Percentiles rank a stretch among this genome's conserved stretches.
Conservation (phyloP, 345 rosid species). For the Eucalyptus camaldulensis region DNA sequence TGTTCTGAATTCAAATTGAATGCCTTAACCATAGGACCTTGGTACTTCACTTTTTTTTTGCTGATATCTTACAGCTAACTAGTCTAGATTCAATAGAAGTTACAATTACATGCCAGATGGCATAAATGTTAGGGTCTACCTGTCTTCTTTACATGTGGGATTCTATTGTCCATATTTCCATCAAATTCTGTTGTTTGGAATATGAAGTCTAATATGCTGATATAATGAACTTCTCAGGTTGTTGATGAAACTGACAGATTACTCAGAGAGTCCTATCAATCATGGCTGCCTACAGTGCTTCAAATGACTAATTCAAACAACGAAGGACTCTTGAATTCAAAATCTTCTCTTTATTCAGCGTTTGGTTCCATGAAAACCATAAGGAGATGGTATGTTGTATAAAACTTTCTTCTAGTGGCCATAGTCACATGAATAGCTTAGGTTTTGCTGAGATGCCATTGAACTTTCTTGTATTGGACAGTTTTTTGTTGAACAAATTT, state of each 20-base stretch:
- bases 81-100: neutral
- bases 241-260: slow-evolving; percentile 95
- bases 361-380: slow-evolving; percentile 64
- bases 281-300: slow-evolving; percentile 94
- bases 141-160: neutral
- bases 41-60: neutral
- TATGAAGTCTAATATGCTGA: slow-evolving; percentile 3
- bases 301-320: slow-evolving; percentile 28
- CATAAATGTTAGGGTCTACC: neutral
- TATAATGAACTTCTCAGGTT: slow-evolving; percentile 36
- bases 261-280: slow-evolving; percentile 90
- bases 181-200: neutral
- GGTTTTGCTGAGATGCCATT: neutral
- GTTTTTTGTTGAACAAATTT: neutral
- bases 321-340: slow-evolving; percentile 17
- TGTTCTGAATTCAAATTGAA: neutral
- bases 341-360: slow-evolving; percentile 10
- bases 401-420: neutral
- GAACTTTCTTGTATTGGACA: neutral
- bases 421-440: neutral
- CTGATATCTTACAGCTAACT: neutral
- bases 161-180: neutral
- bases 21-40: neutral
- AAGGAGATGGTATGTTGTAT: slow-evolving; percentile 64
- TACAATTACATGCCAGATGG: neutral